Evolutionary conservation across 2,329 filamentous ascomycete genomes (phyloP).

Genomic region (Magnaporthales sp.): DNA sequence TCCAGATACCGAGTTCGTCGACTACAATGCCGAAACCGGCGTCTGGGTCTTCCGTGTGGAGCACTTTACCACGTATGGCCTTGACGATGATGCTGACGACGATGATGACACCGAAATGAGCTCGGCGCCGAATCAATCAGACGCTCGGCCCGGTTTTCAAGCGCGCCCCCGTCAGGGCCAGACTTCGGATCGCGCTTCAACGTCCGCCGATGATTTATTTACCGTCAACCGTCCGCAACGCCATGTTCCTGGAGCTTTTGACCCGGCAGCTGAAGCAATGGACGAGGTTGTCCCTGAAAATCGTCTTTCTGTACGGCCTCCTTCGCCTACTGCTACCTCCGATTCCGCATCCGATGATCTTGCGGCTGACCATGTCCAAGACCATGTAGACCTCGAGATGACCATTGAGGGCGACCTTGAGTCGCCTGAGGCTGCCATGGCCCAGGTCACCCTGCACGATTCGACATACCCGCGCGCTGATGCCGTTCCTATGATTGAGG

Average conservation of each 20-base stretch:
- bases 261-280: slow-evolving; percentile 47
- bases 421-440: slow-evolving; percentile 20
- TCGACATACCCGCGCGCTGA: slow-evolving; percentile 42
- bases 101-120: slow-evolving; percentile 45
- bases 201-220: slow-evolving; percentile 47
- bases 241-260: slow-evolving; percentile 73
- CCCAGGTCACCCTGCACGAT: slow-evolving; percentile 28
- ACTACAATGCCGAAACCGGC: slow-evolving; percentile 71
- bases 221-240: slow-evolving; percentile 41
- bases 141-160: not conserved
- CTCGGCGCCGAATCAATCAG: slow-evolving; percentile 14
- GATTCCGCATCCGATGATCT: slow-evolving; percentile 3
- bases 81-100: slow-evolving; percentile 71
- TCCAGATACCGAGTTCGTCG: slow-evolving; percentile 69
- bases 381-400: slow-evolving; percentile 7
- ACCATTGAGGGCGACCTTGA: slow-evolving; percentile 46
- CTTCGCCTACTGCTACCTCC: slow-evolving; percentile 4
- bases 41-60: slow-evolving; percentile 90
- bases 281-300: slow-evolving; percentile 50
- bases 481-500: slow-evolving; percentile 33
- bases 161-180: not conserved
- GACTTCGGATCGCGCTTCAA: slow-evolving; percentile 13
- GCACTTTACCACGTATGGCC: slow-evolving; percentile 91
- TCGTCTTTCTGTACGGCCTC: slow-evolving; percentile 30
- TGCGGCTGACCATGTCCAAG: slow-evolving; percentile 7